Percentiles rank a stretch among this genome's conserved stretches.
phyloP scores from a whole-genome alignment of 768 basidiomycete species.

The Boletus edulis region DNA sequence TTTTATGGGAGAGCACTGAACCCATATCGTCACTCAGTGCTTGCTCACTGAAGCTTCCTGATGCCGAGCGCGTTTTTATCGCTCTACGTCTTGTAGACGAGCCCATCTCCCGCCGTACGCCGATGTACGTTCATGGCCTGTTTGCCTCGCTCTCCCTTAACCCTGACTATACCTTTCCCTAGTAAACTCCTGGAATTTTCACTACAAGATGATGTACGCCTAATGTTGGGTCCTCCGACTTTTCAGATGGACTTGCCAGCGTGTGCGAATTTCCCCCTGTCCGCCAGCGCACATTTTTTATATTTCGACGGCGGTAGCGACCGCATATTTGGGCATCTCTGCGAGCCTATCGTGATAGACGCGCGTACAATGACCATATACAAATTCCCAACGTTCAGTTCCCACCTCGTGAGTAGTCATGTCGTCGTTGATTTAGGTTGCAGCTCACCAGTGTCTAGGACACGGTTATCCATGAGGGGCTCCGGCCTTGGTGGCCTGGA shows the following conservation, averaged over 20 bases:
- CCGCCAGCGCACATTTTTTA: constrained; percentile 11
- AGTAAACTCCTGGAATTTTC: constrained; percentile 25
- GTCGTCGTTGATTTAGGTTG: not conserved
- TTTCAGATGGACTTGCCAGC: constrained; percentile 19
- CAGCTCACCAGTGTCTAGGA: constrained; percentile 8
- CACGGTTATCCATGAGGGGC: not conserved
- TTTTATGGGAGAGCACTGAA: constrained; percentile 11
- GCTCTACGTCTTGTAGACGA: constrained; percentile 17
- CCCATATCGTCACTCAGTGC: constrained; percentile 20
- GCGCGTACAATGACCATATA: constrained; percentile 15
- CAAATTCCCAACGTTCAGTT: constrained; percentile 16
- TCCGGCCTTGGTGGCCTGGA: constrained; percentile 4
- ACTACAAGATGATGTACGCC: constrained; percentile 9
- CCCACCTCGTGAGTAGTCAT: constrained; percentile 10
- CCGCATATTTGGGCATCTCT: constrained; percentile 4
- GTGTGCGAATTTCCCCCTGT: constrained; percentile 16
- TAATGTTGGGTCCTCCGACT: constrained; percentile 10
- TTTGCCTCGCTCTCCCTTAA: not conserved
- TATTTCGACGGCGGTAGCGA: constrained; percentile 18
- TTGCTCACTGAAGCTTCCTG: constrained; percentile 17
- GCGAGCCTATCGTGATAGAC: constrained; percentile 16
- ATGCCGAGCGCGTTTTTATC: constrained; percentile 19
- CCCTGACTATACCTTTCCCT: constrained; percentile 1
- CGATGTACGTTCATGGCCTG: constrained; percentile 13
- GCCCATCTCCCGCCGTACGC: constrained; percentile 16